A percentile compares a stretch with the other conserved stretches of the same genome.
Evolutionary conservation across 2,329 filamentous ascomycete species (phyloP).

Genomic region (Chlorencoelia australis): DNA sequence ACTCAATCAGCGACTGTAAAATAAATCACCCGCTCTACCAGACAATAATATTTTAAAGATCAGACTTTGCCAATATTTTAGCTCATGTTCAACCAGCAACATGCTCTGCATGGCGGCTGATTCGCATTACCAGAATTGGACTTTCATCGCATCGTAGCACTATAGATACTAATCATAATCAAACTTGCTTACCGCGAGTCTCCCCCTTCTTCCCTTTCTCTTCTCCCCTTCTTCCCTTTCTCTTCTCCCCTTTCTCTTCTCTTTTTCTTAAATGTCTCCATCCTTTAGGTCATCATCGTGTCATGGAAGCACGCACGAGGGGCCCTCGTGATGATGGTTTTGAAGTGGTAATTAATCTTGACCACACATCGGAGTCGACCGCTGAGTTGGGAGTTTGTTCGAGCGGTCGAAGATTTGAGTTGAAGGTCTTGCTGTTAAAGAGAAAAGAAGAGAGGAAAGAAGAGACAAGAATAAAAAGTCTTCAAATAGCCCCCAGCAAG

Average conservation of each 20-base stretch:
- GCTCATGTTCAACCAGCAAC: slow-evolving; percentile 41
- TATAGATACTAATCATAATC: too few species aligned
- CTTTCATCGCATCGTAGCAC: slow-evolving; percentile 22
- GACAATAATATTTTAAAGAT: slow-evolving; percentile 14
- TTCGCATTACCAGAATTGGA: slow-evolving; percentile 41
- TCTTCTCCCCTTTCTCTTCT: too few species aligned
- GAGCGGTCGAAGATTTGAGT: slow-evolving; percentile 66
- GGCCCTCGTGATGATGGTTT: slow-evolving; percentile 75
- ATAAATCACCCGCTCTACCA: too few species aligned
- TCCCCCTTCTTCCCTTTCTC: too few species aligned
- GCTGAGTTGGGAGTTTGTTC: slow-evolving; percentile 43
- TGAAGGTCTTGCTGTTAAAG: slow-evolving; percentile 51
- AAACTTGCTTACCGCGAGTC: too few species aligned
- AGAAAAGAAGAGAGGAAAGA: slow-evolving; percentile 27
- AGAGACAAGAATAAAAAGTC: slow-evolving; percentile 9
- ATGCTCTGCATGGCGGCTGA: slow-evolving; percentile 35
- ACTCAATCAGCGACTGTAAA: too few species aligned
- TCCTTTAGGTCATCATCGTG: slow-evolving; percentile 58
- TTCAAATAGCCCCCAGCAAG: too few species aligned
- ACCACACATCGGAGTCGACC: slow-evolving; percentile 65
- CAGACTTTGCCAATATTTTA: slow-evolving; percentile 37
- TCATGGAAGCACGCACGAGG: slow-evolving; percentile 50
- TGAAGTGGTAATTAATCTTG: slow-evolving; percentile 61
- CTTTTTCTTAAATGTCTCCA: slow-evolving; percentile 49
- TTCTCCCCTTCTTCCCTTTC: too few species aligned